phyloP scores from a whole-genome alignment of 495 filamentous ascomycete genomes.

The Entonaema liquescens region DNA sequence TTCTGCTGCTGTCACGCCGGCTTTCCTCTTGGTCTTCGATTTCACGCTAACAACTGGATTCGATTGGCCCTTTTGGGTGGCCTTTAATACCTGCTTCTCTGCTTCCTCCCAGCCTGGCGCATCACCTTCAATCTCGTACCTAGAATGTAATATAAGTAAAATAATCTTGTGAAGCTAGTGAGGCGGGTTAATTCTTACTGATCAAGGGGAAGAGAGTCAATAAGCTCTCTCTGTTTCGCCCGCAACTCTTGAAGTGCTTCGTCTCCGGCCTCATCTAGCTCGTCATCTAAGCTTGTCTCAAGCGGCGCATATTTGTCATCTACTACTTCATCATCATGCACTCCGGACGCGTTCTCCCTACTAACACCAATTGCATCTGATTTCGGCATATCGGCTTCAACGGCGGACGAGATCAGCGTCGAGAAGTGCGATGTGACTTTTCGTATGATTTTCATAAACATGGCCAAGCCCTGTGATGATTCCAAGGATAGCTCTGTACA shows the following conservation, averaged over 20 bases:
- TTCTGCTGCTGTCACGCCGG: slow-evolving; percentile 69
- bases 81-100: slow-evolving; percentile 74
- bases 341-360: slow-evolving; percentile 60
- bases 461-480: slow-evolving; percentile 83
- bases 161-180: slow-evolving; percentile 1
- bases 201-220: slow-evolving; percentile 87
- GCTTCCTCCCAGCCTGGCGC: slow-evolving; percentile 80
- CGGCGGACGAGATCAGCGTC: slow-evolving; percentile 74
- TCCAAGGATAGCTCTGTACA: slow-evolving; percentile 81
- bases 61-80: slow-evolving; percentile 63
- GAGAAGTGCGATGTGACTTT: slow-evolving; percentile 84
- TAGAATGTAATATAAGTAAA: slow-evolving; percentile 54
- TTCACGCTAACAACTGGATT: slow-evolving; percentile 86
- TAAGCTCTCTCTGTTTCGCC: slow-evolving; percentile 80
- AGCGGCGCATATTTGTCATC: slow-evolving; percentile 73
- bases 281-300: slow-evolving; percentile 78
- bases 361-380: slow-evolving; percentile 62
- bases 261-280: slow-evolving; percentile 83
- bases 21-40: slow-evolving; percentile 78
- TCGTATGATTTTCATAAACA: slow-evolving; percentile 95
- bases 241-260: slow-evolving; percentile 74
- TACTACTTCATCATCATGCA: slow-evolving; percentile 67
- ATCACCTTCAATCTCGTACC: slow-evolving; percentile 82
- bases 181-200: slow-evolving; percentile 64
- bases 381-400: slow-evolving; percentile 74